Evolutionary conservation across 2,329 filamentous ascomycete species (phyloP), one percentile per base, ranked within the genome.

Genomic region (Lasiodiplodia citricola): DNA sequence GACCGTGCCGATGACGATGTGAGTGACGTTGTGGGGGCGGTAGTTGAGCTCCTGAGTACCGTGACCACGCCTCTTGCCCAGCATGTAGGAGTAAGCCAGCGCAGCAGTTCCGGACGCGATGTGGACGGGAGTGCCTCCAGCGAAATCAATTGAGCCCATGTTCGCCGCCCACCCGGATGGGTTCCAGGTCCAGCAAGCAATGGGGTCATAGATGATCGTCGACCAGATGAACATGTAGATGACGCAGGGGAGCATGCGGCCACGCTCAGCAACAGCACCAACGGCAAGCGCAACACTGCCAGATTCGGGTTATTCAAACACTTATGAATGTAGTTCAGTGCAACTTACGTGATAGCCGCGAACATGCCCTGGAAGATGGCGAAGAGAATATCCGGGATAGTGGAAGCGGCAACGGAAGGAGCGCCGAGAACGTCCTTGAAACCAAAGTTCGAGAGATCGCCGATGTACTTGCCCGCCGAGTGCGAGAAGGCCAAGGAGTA

Each of bases 111-210:
- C 94, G 2, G 92, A 95, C 1, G 92, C 85, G 74, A 97, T 96
- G 78, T 97, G 94, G 66, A 97, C 94, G 0, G 94, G 94, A 2
- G 93, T 96, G 75, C 94, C 94, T 71, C 94, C 93, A 25, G 94
- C 94, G 75, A 96, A 97, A 80, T 97, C 94, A 55, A 96, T 86
- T 35, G 92, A 92, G 57, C 93, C 93, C 82, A 96, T 87, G 72
- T 87, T 85, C 80, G 87, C 91, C 14, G 90, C 89, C 94, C 94
- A 97, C 25, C 94, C 94, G 38, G 84, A 83, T 0, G 91, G 80
- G 78, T 97, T 97, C 94, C 94, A 97, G 10, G 92, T 96, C 94
- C 94, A 97, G 86, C 93, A 97, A 56, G 94, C 94, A 77, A 97
- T 94, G 2, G 93, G 92, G 75, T 97, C 93, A 81, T 97, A 97